Evolutionary conservation across 73 alveolate genomes (phyloP).

Genomic region (Strombidium stylifer): DNA sequence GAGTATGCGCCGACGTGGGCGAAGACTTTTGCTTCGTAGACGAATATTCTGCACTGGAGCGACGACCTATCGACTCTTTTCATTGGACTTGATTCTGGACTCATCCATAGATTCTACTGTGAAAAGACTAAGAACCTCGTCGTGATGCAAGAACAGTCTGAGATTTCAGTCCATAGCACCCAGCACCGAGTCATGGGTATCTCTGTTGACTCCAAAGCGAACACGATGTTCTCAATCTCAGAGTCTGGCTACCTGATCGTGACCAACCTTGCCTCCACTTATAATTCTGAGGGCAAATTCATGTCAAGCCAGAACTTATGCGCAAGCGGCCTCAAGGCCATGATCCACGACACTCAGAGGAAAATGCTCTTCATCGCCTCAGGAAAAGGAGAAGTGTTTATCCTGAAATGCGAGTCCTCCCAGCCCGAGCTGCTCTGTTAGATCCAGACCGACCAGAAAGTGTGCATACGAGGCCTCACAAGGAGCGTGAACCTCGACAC

Average conservation of each 20-base stretch:
- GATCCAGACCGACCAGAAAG: constrained; percentile 42
- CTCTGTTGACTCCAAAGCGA: too few species aligned
- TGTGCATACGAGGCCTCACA: constrained; percentile 66
- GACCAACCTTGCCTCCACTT: too few species aligned
- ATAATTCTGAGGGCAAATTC: too few species aligned
- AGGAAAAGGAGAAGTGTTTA: constrained; percentile 70
- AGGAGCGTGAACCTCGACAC: too few species aligned
- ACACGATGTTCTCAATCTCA: too few species aligned
- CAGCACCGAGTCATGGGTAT: too few species aligned
- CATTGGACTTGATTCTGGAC: constrained; percentile 80
- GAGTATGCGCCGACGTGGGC: constrained; percentile 72
- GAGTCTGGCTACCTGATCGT: too few species aligned
- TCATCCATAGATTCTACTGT: too few species aligned
- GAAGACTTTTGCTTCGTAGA: constrained; percentile 69
- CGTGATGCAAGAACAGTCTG: too few species aligned
- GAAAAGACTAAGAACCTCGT: too few species aligned
- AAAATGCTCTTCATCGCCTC: constrained; percentile 63
- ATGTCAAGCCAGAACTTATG: too few species aligned
- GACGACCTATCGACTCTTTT: constrained; percentile 40
- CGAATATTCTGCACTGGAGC: constrained; percentile 64
- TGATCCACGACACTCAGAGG: constrained; percentile 49
- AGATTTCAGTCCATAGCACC: too few species aligned
- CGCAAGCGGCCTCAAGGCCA: constrained; percentile 63
- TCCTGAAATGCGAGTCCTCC: constrained; percentile 46
- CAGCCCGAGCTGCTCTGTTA: constrained; percentile 63